Evolutionary conservation across 2,329 filamentous ascomycete species (phyloP), one percentile per base, ranked within the genome.

Genomic region (Acephala macrosclerotiorum): DNA sequence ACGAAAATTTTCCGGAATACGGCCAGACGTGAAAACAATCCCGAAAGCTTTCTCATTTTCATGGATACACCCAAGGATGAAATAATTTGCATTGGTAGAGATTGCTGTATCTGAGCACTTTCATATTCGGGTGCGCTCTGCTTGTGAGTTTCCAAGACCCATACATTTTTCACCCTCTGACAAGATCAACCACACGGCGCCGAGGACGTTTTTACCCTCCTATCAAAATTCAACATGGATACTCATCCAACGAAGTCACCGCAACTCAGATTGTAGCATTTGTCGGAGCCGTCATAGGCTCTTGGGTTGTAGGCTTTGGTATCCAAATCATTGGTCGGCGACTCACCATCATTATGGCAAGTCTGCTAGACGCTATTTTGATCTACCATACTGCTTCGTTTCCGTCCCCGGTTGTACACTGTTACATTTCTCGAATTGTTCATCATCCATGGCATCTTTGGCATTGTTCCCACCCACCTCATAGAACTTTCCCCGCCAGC

Each of bases 391-490:
- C 79, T 91, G 88, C 0, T 96, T 93, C 72, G 83, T 89, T 14
- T 80, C 80, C 1, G 83, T 80, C 71, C 80, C 88, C 6, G 81
- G 82, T 14, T 96, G 72, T 93, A 94, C 58, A 93, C 92, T 0
- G 89, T 91, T 0, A 92, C 92, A 1, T 97, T 96, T 79, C 96
- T 96, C 78, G 85, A 95, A 79, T 91, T 93, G 75, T 92, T 93
- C 76, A 91, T 87, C 73, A 90, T 93, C 1, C 90, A 93, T 76
- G 91, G 91, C 29, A 90, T 90, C 0, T 93, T 91, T 90, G 90
- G 89, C 51, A 87, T 91, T 20, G 87, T 91, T 63, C 89, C 89
- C 26, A 90, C 91, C 75, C 90, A 92, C 75, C 83, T 93, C 36
- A 92, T 91, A 79, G 91, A 93, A 78, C 81, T 93, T 1, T 89